A percentile compares a stretch with the other conserved stretches of the same genome.
Conservation (phyloP, 305 asterid species). For the Nicotiana rustica region DNA sequence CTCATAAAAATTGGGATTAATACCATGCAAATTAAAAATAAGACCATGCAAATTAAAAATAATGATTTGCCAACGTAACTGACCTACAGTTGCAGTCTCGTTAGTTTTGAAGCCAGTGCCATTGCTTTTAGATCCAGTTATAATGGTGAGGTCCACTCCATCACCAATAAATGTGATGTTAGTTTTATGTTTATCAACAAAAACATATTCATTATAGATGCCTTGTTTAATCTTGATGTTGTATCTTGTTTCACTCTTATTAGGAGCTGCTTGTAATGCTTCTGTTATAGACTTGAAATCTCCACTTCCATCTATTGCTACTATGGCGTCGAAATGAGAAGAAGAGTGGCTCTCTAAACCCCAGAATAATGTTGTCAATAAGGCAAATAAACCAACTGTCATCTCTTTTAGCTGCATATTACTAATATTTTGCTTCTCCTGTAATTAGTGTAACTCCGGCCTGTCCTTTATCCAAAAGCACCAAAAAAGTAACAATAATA, state of each 20-base stretch:
- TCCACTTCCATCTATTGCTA: slow-evolving; percentile 32
- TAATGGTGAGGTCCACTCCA: slow-evolving; percentile 16
- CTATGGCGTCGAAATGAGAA: background rate
- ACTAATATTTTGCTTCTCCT: background rate
- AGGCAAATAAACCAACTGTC: slow-evolving; percentile 13
- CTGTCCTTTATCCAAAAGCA: background rate
- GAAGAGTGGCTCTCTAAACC: background rate
- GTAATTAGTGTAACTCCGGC: too few relatives aligned
- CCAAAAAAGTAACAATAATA: background rate
- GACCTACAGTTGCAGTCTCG: slow-evolving; percentile 32
- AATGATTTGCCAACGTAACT: background rate
- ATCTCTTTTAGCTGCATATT: background rate
- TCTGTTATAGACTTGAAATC: slow-evolving; percentile 21
- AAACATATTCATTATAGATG: slow-evolving; percentile 31
- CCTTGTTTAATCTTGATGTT: slow-evolving; percentile 30
- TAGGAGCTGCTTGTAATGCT: slow-evolving; percentile 28
- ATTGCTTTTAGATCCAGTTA: slow-evolving; percentile 16
- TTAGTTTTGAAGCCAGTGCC: slow-evolving; percentile 10
- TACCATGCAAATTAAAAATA: too few relatives aligned
- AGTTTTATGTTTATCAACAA: background rate
- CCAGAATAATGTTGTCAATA: slow-evolving; percentile 18
- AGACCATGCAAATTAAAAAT: too few relatives aligned
- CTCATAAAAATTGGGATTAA: too few relatives aligned
- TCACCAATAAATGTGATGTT: slow-evolving; percentile 32
- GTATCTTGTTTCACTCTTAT: slow-evolving; percentile 3